Conservation (phyloP, 352 stramenopile genomes). For the Globisporangium okanoganense region DNA sequence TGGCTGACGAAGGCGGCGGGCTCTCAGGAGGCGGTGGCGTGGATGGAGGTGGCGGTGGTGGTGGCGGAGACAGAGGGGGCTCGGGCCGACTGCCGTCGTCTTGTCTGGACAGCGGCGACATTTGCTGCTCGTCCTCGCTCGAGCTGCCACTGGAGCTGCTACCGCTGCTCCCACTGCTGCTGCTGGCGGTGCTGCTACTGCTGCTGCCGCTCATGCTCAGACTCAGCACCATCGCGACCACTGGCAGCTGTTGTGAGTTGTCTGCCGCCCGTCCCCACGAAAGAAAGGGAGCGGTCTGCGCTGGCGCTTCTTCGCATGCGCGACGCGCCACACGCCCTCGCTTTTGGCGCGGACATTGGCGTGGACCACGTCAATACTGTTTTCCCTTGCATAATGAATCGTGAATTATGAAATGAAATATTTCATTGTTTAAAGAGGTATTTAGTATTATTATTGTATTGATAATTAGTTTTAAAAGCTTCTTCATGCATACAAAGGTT, state of each 20-base stretch:
- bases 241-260: neutral
- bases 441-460: too few species aligned
- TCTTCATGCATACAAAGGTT: neutral
- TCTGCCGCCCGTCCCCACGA: neutral
- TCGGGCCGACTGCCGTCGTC: slow-evolving; percentile 11
- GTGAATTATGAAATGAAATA: neutral
- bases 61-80: slow-evolving; percentile 29
- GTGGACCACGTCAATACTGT: neutral
- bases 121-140: slow-evolving; percentile 32
- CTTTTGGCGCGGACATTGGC: slow-evolving; percentile 4
- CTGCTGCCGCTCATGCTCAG: slow-evolving; percentile 28
- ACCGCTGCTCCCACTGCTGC: slow-evolving; percentile 25
- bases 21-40: slow-evolving; percentile 20
- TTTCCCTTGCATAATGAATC: neutral
- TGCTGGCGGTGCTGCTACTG: slow-evolving; percentile 23
- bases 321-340: neutral
- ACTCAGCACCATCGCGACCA: slow-evolving; percentile 4
- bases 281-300: neutral
- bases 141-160: slow-evolving; percentile 40
- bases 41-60: slow-evolving; percentile 23
- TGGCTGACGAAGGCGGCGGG: slow-evolving; percentile 17
- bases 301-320: slow-evolving; percentile 9
- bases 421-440: neutral
- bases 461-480: neutral
- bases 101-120: slow-evolving; percentile 12